A percentile compares a stretch with the other conserved stretches of the same genome.
These are phyloP conservation scores for Debaryomyces psychrophilus DNA, from an alignment of 1,139 yeast species.

Conservation along the genomic window DNA sequence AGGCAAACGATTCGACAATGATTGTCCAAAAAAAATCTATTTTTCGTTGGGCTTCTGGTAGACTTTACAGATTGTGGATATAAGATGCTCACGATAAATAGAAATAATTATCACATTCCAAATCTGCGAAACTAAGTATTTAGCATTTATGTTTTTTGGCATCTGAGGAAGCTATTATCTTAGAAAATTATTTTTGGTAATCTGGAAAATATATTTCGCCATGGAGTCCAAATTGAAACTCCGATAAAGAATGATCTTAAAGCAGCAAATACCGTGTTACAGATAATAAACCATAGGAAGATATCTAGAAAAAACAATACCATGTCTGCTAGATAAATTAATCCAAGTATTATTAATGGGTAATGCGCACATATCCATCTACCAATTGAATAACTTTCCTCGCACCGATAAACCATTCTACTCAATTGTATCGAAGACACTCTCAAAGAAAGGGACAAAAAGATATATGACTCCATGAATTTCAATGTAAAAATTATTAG, in stretches of 20 bases:
- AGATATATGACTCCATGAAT: constrained; percentile 87
- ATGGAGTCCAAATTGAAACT: constrained; percentile 96
- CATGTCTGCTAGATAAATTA: constrained; percentile 91
- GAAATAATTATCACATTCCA: constrained; percentile 99
- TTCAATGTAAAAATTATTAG: constrained; percentile 85
- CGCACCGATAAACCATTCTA: too few species aligned
- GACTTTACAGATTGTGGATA: constrained; percentile 93
- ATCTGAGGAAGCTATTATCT: constrained; percentile 95
- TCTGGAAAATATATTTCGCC: constrained; percentile 98
- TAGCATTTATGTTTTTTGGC: constrained; percentile 99
- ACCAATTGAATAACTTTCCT: too few species aligned
- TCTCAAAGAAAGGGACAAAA: constrained; percentile 85
- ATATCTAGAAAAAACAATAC: constrained; percentile 97
- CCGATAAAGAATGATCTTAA: constrained; percentile 98
- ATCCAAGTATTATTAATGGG: constrained; percentile 83
- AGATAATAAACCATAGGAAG: constrained; percentile 95
- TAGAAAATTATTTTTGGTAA: constrained; percentile 98
- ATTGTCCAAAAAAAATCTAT: constrained; percentile 98
- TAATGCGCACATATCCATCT: constrained; percentile 72
- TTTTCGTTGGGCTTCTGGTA: constrained; percentile 99
- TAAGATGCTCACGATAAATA: constrained; percentile 96
- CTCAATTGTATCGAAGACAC: constrained; percentile 56
- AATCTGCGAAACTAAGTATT: constrained; percentile 95
- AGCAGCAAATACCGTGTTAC: constrained; percentile 92
- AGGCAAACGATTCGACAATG: constrained; percentile 96